Percentiles rank a stretch among this genome's conserved stretches.
Conservation (phyloP, 2,329 filamentous ascomycete species). For the Pestalotiopsis fici region DNA sequence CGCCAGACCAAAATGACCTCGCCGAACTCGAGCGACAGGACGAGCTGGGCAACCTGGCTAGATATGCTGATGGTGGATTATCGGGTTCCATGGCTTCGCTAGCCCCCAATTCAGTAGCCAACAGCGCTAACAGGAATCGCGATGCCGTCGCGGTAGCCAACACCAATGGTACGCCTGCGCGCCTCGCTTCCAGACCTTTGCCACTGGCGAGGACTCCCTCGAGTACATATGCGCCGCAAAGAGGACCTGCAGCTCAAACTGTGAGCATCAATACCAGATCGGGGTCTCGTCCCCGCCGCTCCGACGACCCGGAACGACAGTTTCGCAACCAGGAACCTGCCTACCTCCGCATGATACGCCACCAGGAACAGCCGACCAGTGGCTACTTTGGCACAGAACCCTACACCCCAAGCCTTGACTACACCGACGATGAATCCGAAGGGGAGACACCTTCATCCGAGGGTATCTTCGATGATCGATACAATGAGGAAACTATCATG, state of each 20-base stretch:
- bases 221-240: conserved; percentile 73
- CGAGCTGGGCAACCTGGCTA: conserved; percentile 43
- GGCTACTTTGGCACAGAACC: conserved; percentile 70
- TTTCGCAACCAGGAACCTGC: conserved; percentile 85
- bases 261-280: conserved; percentile 42
- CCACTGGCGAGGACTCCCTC: conserved; percentile 71
- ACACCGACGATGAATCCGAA: conserved; percentile 80
- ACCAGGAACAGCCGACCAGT: conserved; percentile 63
- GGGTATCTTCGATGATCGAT: conserved; percentile 79
- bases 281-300: conserved; percentile 52
- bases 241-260: conserved; percentile 48
- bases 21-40: conserved; percentile 51
- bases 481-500: conserved; percentile 89
- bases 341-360: conserved; percentile 85
- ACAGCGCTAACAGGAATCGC: conserved; percentile 43
- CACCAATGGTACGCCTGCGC: conserved; percentile 32
- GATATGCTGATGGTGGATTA: conserved; percentile 44
- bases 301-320: conserved; percentile 42
- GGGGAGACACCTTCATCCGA: conserved; percentile 89
- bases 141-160: conserved; percentile 17
- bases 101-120: conserved; percentile 39
- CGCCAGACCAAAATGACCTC: conserved; percentile 45
- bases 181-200: conserved; percentile 62
- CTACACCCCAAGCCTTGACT: conserved; percentile 68
- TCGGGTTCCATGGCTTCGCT: conserved; percentile 45